Conservation (phyloP, 495 filamentous ascomycete species). For the Lophiostoma macrostomum region DNA sequence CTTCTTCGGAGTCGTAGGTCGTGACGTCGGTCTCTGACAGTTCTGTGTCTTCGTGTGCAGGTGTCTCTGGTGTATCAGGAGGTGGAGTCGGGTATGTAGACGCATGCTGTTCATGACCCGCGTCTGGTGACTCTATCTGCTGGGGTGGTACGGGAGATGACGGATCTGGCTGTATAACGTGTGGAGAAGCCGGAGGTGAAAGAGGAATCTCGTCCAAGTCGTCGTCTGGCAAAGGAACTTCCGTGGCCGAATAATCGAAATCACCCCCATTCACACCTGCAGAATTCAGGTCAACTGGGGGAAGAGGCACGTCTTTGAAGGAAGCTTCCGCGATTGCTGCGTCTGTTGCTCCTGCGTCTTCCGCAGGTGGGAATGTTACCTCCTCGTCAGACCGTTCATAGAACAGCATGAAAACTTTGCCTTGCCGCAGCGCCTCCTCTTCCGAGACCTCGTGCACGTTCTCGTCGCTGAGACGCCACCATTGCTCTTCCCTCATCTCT, state of each 20-base stretch:
- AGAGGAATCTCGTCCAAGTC: not conserved
- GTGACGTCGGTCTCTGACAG: constrained; percentile 8
- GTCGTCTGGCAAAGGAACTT: constrained; percentile 1
- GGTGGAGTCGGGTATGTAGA: constrained; percentile 7
- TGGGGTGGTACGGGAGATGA: not conserved
- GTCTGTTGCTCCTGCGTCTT: not conserved
- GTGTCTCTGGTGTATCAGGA: not conserved
- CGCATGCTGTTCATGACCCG: not conserved
- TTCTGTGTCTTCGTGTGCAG: not conserved
- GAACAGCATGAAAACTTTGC: constrained; percentile 96
- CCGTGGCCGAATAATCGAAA: not conserved
- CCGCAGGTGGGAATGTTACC: not conserved
- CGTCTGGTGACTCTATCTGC: not conserved
- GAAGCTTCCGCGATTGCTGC: not conserved
- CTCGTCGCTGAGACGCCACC: constrained; percentile 87
- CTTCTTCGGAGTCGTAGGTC: no score
- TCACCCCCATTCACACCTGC: not conserved
- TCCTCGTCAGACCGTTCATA: constrained; percentile 57
- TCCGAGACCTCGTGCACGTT: constrained; percentile 73
- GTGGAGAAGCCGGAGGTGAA: not conserved
- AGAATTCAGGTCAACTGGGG: not conserved
- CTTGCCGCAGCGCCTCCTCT: constrained; percentile 66
- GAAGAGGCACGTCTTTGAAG: constrained; percentile 1
- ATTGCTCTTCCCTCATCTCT: constrained; percentile 45
- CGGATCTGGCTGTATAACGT: no score